A percentile compares a stretch with the other conserved stretches of the same genome.
Evolutionary conservation across 2,329 filamentous ascomycete genomes (phyloP).

Genomic region (Claviceps maximensis): DNA sequence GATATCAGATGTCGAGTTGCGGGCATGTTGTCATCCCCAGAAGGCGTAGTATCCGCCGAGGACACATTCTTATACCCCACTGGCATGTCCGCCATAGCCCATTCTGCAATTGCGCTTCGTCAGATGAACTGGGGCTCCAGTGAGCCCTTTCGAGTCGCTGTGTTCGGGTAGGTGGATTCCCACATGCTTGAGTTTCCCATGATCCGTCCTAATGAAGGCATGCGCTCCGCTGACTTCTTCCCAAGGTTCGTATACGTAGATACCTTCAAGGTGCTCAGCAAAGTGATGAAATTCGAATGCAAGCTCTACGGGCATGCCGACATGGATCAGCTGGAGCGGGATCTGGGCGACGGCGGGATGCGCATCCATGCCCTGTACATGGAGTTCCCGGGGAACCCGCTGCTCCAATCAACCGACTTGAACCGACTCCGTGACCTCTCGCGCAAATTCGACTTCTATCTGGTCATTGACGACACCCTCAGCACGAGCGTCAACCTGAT

Average conservation of each 20-base stretch:
- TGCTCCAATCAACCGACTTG: slow-evolving; percentile 18
- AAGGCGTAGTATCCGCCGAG: slow-evolving; percentile 2
- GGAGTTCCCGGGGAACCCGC: slow-evolving; percentile 27
- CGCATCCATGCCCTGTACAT: slow-evolving; percentile 30
- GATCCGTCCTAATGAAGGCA: background rate
- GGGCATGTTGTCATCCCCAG: slow-evolving; percentile 9
- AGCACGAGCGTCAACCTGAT: slow-evolving; percentile 32
- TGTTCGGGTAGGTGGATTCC: slow-evolving; percentile 14
- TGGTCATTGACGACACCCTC: slow-evolving; percentile 33
- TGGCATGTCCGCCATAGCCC: slow-evolving; percentile 37
- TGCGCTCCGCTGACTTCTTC: no score
- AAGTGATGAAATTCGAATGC: slow-evolving; percentile 16
- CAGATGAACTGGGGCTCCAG: background rate
- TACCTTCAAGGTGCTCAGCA: slow-evolving; percentile 17
- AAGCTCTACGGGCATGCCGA: slow-evolving; percentile 32
- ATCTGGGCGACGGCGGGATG: slow-evolving; percentile 21
- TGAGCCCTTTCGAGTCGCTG: slow-evolving; percentile 9
- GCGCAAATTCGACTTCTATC: slow-evolving; percentile 24
- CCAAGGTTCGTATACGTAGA: slow-evolving; percentile 18
- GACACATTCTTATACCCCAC: slow-evolving; percentile 37
- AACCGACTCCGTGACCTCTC: slow-evolving; percentile 15
- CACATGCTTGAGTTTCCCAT: background rate
- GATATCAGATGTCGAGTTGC: slow-evolving; percentile 10
- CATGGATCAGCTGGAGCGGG: slow-evolving; percentile 25
- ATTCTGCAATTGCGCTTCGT: slow-evolving; percentile 9